Percentiles rank a stretch among this genome's conserved stretches.
phyloP scores from a whole-genome alignment of 768 basidiomycete genomes.

The Amanita pallidorosea region DNA sequence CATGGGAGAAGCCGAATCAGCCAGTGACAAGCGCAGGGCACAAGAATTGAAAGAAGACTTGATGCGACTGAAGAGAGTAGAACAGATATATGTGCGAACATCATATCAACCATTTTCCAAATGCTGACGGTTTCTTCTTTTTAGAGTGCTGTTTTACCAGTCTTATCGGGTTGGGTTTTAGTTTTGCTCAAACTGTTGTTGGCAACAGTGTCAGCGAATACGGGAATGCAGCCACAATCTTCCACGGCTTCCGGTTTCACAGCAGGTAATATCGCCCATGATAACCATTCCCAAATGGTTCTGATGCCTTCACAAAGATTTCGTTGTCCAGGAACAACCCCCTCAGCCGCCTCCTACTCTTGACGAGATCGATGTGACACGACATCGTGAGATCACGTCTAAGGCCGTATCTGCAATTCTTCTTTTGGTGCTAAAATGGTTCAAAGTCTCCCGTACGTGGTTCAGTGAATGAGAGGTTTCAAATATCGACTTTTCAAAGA shows the following conservation, averaged over 20 bases:
- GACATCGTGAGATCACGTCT: slow-evolving; percentile 95
- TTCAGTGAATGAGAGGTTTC: not conserved
- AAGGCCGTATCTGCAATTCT: slow-evolving; percentile 96
- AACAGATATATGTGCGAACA: slow-evolving; percentile 79
- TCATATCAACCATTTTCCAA: not conserved
- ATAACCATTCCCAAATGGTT: slow-evolving; percentile 44
- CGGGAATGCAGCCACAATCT: slow-evolving; percentile 54
- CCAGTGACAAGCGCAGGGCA: slow-evolving; percentile 46
- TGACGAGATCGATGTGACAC: slow-evolving; percentile 87
- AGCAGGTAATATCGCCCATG: slow-evolving; percentile 25
- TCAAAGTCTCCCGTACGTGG: slow-evolving; percentile 90
- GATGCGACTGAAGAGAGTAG: slow-evolving; percentile 80
- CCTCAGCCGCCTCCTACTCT: slow-evolving; percentile 61
- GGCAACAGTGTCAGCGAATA: slow-evolving; percentile 83
- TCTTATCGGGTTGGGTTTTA: slow-evolving; percentile 82
- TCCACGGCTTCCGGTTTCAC: slow-evolving; percentile 65
- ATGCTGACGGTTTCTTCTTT: not conserved
- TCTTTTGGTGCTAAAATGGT: slow-evolving; percentile 89
- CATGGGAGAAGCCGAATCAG: slow-evolving; percentile 38
- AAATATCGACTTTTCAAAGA: slow-evolving; percentile 35
- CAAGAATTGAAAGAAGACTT: slow-evolving; percentile 70
- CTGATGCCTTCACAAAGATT: not conserved
- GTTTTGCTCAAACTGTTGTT: slow-evolving; percentile 87
- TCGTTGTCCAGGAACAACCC: slow-evolving; percentile 49
- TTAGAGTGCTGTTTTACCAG: slow-evolving; percentile 75